Evolutionary conservation across 257 asterid genomes (phyloP), one percentile per base, ranked within the genome.

Genomic region (Nicotiana paniculata): DNA sequence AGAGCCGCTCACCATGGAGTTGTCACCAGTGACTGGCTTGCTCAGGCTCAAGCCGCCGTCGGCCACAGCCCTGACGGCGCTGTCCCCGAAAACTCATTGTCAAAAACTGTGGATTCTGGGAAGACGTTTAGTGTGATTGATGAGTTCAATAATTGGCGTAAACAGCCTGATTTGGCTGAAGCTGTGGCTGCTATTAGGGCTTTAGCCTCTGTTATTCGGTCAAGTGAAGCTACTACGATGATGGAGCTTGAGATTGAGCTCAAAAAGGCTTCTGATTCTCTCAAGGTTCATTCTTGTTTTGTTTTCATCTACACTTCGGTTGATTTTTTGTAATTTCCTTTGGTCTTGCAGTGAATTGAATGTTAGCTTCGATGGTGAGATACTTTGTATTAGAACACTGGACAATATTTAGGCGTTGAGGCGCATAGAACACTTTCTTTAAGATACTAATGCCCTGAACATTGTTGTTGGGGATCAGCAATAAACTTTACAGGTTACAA

Each of bases 161-260:
- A 90, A 77, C 97, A 89, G 85, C 98, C 98, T 33, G 94, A 96
- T 37, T 87, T 96, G 91, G 99, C 99, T 35, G 99, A 96, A 89
- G 98, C 99, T 21, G 99, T 96, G 81, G 99, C 99, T 1, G 99
- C 98, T 8, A 96, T 93, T 81, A 91, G 97, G 94, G 95, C 99
- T 80, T 88, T 96, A 90, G 98, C 98, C 13, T 96, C 97, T 55
- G 95, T 93, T 64, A 96, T 96, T 84, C 88, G 97, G 13, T 91
- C 96, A 3, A 94, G 94, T 79, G 92, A 93, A 61, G 99, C 99
- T 63, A 91, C 92, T 3, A 96, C 99, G 1, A 91, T 91, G 96
- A 96, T 96, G 99, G 98, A 93, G 87, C 97, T 94, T 26, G 97
- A 96, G 82, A 90, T 91, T 86, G 99, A 93, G 92, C 97, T 96